These are phyloP conservation scores for Leishmania tarentolae DNA, from an alignment of 208 protist genomes.

Conservation along the genomic window DNA sequence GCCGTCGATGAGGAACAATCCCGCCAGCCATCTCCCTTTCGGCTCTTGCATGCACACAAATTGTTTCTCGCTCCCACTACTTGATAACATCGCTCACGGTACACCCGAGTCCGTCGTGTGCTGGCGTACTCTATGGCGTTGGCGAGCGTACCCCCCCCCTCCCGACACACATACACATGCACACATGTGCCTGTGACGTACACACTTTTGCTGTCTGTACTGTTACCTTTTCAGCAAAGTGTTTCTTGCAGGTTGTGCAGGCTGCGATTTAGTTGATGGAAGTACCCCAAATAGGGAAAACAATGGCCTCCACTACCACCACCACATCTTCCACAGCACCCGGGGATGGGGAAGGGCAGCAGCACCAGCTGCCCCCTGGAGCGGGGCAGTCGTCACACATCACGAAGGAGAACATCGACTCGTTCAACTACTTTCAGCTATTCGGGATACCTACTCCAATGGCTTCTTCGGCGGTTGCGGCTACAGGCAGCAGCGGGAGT, in stretches of 20 bases:
- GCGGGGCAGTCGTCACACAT: slow-evolving; percentile 20
- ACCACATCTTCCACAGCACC: neutral
- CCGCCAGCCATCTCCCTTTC: neutral
- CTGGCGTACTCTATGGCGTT: neutral
- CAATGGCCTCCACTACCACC: neutral
- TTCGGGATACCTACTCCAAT: slow-evolving; percentile 36
- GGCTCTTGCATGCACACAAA: too few relatives aligned
- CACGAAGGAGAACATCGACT: slow-evolving; percentile 61
- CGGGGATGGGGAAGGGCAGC: neutral
- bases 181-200: neutral
- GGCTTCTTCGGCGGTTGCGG: neutral
- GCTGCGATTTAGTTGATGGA: neutral
- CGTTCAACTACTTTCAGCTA: slow-evolving; percentile 66
- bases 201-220: neutral
- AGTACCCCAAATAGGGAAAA: neutral
- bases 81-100: neutral
- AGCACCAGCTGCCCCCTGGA: neutral
- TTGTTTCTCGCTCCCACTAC: neutral
- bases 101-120: neutral
- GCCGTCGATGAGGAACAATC: neutral
- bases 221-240: neutral
- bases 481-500: neutral
- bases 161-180: too few relatives aligned
- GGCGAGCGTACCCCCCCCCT: too few relatives aligned
- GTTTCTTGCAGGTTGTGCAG: neutral